Percentiles rank a stretch among this genome's conserved stretches.
These are phyloP conservation scores for Pyronema omphalodes DNA, from an alignment of 495 filamentous ascomycete genomes.

Conservation along the genomic window DNA sequence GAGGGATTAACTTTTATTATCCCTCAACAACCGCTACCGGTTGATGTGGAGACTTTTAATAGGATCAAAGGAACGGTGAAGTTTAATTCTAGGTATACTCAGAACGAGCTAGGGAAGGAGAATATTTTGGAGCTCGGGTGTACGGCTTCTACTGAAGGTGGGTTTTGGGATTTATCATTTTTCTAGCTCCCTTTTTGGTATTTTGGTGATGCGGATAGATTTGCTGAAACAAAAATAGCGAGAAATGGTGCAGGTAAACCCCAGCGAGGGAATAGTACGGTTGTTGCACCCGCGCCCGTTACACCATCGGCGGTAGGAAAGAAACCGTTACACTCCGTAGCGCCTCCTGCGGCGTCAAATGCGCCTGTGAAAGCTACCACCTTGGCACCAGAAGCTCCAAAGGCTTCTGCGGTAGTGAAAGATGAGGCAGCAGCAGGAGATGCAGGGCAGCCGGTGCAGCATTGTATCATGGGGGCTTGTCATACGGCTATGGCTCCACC, in stretches of 20 bases:
- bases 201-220: background rate
- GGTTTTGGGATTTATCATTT: too few relatives aligned
- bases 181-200: background rate
- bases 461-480: slow-evolving; percentile 10
- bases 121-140: slow-evolving; percentile 34
- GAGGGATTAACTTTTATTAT: slow-evolving; percentile 44
- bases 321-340: too few relatives aligned
- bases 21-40: slow-evolving; percentile 31
- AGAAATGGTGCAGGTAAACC: background rate
- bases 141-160: background rate
- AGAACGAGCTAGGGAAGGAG: slow-evolving; percentile 35
- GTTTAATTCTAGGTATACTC: slow-evolving; percentile 45
- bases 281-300: background rate
- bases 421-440: background rate
- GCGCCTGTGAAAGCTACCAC: background rate
- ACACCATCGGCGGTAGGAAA: background rate
- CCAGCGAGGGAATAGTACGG: background rate
- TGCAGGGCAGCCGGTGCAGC: background rate
- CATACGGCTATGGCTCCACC: background rate
- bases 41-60: slow-evolving; percentile 37
- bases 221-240: background rate
- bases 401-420: background rate
- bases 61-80: slow-evolving; percentile 39
- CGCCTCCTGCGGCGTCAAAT: background rate
- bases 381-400: background rate